These are phyloP conservation scores for Hypoxylon sp. DNA, from an alignment of 2,329 filamentous ascomycete species.

Conservation along the genomic window DNA sequence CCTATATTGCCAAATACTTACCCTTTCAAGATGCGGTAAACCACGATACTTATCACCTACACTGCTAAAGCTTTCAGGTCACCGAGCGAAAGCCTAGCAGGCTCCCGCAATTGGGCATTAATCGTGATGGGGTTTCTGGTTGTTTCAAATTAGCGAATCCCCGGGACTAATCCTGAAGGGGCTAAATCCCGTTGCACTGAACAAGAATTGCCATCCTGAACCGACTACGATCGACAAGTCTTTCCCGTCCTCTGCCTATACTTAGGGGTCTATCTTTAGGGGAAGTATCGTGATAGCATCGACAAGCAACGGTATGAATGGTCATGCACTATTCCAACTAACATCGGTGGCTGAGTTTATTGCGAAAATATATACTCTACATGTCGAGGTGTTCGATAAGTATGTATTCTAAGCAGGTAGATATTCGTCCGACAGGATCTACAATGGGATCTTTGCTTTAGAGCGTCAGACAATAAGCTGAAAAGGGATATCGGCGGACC, in stretches of 20 bases:
- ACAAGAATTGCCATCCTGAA: conserved; percentile 40
- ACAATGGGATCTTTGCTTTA: conserved; percentile 15
- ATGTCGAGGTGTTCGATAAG: not conserved
- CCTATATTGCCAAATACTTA: not conserved
- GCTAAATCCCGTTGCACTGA: conserved; percentile 49
- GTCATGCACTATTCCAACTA: conserved; percentile 2
- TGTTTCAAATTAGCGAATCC: conserved; percentile 54
- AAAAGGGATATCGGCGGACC: conserved; percentile 8
- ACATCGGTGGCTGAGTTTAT: not conserved
- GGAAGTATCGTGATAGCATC: conserved; percentile 22
- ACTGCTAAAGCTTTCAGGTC: conserved; percentile 10
- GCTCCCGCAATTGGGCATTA: conserved; percentile 50
- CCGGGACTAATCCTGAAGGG: conserved; percentile 47
- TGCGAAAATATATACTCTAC: not conserved
- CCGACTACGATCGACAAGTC: conserved; percentile 46
- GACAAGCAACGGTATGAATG: conserved; percentile 22
- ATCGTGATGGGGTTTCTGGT: conserved; percentile 48
- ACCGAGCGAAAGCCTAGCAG: conserved; percentile 22
- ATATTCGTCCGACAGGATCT: conserved; percentile 8
- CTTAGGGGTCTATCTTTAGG: not conserved
- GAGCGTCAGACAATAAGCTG: conserved; percentile 10
- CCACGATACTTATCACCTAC: conserved; percentile 6
- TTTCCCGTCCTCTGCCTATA: conserved; percentile 27
- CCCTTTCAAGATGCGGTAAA: conserved; percentile 14
- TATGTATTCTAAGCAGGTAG: not conserved